Percentiles rank a stretch among this genome's conserved stretches.
These are phyloP conservation scores for Aspergillus ostianus DNA, from an alignment of 495 filamentous ascomycete species.

Conservation along the genomic window DNA sequence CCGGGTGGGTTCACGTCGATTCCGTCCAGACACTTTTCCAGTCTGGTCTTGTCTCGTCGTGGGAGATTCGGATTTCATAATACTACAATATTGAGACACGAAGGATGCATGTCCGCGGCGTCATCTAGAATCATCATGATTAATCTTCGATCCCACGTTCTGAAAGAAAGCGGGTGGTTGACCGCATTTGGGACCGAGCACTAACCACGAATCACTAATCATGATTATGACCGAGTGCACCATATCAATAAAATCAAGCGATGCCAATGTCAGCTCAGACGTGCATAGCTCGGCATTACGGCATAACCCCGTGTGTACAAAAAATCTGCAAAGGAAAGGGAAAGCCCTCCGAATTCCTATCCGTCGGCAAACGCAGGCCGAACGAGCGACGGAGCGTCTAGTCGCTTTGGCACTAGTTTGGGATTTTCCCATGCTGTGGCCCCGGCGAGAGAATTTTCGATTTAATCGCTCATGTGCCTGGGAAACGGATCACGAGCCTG, in stretches of 20 bases:
- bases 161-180: too few relatives aligned
- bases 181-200: too few relatives aligned
- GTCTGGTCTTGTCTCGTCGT: background rate
- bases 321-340: background rate
- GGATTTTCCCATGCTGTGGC: background rate
- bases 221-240: background rate
- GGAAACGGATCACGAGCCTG: slow-evolving; percentile 10
- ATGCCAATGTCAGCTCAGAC: slow-evolving; percentile 4
- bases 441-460: background rate
- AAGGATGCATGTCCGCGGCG: background rate
- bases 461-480: background rate
- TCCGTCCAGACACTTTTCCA: background rate
- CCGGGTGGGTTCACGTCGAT: slow-evolving; percentile 5
- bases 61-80: background rate
- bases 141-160: background rate
- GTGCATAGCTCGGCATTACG: slow-evolving; percentile 24
- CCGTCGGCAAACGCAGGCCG: slow-evolving; percentile 23
- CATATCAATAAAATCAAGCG: background rate
- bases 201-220: background rate
- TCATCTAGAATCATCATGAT: background rate
- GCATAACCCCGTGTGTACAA: slow-evolving; percentile 11
- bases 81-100: background rate
- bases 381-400: slow-evolving; percentile 12
- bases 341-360: background rate
- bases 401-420: slow-evolving; percentile 5